Conservation (phyloP, 2,329 filamentous ascomycete species). For the Talaromyces albobiverticillius region DNA sequence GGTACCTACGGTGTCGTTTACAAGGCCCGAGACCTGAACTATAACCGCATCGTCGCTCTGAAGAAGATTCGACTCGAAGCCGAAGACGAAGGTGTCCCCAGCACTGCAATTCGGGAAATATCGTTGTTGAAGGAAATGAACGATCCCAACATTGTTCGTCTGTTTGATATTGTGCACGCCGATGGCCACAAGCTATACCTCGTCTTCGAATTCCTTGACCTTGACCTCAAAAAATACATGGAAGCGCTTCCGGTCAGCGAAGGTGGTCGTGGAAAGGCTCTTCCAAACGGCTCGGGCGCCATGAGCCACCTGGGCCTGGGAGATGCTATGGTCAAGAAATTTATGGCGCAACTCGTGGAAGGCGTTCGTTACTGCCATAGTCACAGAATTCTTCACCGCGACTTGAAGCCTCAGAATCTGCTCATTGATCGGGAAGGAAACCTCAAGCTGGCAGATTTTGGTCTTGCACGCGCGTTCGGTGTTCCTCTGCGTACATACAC, state of each 20-base stretch:
- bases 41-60: conserved; percentile 83
- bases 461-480: conserved; percentile 83
- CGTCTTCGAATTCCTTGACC: conserved; percentile 86
- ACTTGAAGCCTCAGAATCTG: conserved; percentile 87
- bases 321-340: conserved; percentile 82
- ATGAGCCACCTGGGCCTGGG: conserved; percentile 69
- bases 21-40: conserved; percentile 82
- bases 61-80: conserved; percentile 96
- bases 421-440: conserved; percentile 84
- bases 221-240: conserved; percentile 96
- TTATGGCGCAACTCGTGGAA: conserved; percentile 83
- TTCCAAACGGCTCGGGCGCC: conserved; percentile 72
- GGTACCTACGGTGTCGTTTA: conserved; percentile 95
- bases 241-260: conserved; percentile 81
- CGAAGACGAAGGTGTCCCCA: conserved; percentile 90
- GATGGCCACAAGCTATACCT: conserved; percentile 94
- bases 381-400: conserved; percentile 81
- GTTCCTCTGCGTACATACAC: conserved; percentile 89
- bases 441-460: conserved; percentile 87
- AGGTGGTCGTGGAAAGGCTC: conserved; percentile 77
- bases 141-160: conserved; percentile 82
- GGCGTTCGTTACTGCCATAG: conserved; percentile 86
- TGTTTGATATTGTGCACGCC: conserved; percentile 90
- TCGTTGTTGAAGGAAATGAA: conserved; percentile 93
- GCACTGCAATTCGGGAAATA: conserved; percentile 90